Base-by-base conservation (phyloP, 2,329 filamentous ascomycete species). In the Claviceps cyperi region DNA sequence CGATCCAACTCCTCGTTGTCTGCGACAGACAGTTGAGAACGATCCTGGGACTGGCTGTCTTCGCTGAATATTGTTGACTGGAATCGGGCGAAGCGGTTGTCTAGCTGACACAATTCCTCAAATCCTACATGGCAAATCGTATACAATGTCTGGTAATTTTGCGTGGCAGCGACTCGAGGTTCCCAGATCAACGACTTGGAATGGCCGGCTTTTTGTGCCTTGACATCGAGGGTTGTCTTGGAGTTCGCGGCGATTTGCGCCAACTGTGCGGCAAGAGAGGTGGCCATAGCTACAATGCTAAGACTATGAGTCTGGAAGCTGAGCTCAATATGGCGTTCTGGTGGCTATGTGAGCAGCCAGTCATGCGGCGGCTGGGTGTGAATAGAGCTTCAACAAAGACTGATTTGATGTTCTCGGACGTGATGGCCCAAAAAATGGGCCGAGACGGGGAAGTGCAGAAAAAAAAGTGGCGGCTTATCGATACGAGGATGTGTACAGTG, bases 151-250 rank as follows among this genome's bases (percentile, higher is more conserved):
- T 95, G 86, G 66, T 91, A 95, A 60, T 83, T 92, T 70, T 99
- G 92, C 15, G 81, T 82, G 5, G 85, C 83, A 47, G 92, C 92
- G 58, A 91, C 76, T 62, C 82, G 80, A 53, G 86, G 78, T 59
- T 95, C 90, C 71, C 94, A 98, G 52, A 99, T 86, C 54, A 99
- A 72, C 49, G 92, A 98, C 67, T 96, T 91, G 56, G 87, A 87
- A 69, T 98, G 92, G 55, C 87, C 81, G 53, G 85, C 80, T 68
- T 89, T 91, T 70, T 96, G 89, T 60, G 90, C 87, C 69, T 94
- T 95, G 59, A 95, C 77, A 64, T 97, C 87, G 61, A 97, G 79
- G 58, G 91, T 84, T 64, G 90, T 84, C 59, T 90, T 94, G 60
- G 88, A 94, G 62, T 86, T 86, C 57, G 85, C 83, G 59, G 90